A percentile compares a stretch with the other conserved stretches of the same genome.
Conservation (phyloP, 768 basidiomycete genomes). For the Paxillus rubicundulus region DNA sequence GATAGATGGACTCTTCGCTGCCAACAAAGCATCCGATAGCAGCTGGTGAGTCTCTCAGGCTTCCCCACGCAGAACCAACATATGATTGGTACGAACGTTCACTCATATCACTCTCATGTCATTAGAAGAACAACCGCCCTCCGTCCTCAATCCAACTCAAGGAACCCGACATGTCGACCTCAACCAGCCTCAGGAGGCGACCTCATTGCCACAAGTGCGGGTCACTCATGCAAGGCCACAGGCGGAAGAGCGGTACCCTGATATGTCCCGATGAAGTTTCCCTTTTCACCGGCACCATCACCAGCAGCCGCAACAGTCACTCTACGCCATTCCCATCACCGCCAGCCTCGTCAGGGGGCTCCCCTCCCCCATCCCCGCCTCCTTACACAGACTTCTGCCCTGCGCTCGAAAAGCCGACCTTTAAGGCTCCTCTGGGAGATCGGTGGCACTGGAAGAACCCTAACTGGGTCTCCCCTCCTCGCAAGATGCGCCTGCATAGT, state of each 20-base stretch:
- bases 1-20: constrained; percentile 16
- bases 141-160: not conserved
- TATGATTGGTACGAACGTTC: not conserved
- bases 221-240: constrained; percentile 32
- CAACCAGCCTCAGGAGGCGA: constrained; percentile 31
- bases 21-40: constrained; percentile 23
- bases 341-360: constrained; percentile 26
- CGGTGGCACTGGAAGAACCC: constrained; percentile 36
- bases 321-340: constrained; percentile 26
- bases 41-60: constrained; percentile 27
- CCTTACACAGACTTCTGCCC: constrained; percentile 16
- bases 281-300: constrained; percentile 12
- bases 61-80: constrained; percentile 5
- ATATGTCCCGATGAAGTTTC: constrained; percentile 25
- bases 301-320: constrained; percentile 16
- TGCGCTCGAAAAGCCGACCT: constrained; percentile 15
- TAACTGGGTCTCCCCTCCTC: constrained; percentile 33
- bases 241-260: constrained; percentile 29
- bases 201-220: constrained; percentile 36
- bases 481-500: constrained; percentile 22
- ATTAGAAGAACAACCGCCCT: not conserved
- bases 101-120: not conserved
- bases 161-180: constrained; percentile 23
- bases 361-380: constrained; percentile 18
- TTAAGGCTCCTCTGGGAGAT: constrained; percentile 28